Conservation (phyloP, 768 basidiomycete species). For the Gyrodon lividus region DNA sequence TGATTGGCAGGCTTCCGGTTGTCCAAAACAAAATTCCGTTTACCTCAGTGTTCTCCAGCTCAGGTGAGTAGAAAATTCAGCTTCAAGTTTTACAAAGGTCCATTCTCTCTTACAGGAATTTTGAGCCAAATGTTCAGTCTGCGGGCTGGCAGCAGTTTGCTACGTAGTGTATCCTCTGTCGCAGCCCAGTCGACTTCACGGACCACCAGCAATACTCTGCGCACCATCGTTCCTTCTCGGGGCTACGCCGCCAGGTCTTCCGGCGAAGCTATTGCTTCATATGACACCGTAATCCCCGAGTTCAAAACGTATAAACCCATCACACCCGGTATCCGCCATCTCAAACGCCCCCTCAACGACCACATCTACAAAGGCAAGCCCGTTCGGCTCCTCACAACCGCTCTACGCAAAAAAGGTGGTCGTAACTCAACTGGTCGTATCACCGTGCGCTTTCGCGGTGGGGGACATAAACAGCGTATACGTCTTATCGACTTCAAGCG, state of each 20-base stretch:
- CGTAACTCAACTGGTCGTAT: constrained; percentile 81
- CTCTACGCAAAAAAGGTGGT: constrained; percentile 84
- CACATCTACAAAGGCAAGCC: constrained; percentile 89
- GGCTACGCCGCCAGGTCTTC: constrained; percentile 37
- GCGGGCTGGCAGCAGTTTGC: constrained; percentile 15
- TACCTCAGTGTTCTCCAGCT: not conserved
- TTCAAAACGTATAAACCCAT: constrained; percentile 92
- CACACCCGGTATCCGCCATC: constrained; percentile 83
- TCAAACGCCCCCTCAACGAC: constrained; percentile 74
- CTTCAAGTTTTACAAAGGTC: not conserved
- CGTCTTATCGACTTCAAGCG: constrained; percentile 86
- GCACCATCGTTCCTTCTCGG: constrained; percentile 15
- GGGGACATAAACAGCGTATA: constrained; percentile 86
- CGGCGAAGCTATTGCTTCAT: constrained; percentile 32
- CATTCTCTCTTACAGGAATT: not conserved
- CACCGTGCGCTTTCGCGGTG: constrained; percentile 86
- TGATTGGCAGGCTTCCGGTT: not conserved
- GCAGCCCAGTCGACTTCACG: constrained; percentile 4
- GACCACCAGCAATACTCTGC: constrained; percentile 6
- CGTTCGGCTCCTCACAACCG: constrained; percentile 74
- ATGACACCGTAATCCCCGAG: constrained; percentile 45
- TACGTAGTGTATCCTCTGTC: constrained; percentile 15
- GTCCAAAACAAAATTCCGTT: not conserved
- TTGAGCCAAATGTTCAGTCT: constrained; percentile 16
- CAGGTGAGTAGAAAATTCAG: not conserved